Conservation (phyloP, 225 moss, liverwort and hornwort species). For the Thuidium tamariscinum region DNA sequence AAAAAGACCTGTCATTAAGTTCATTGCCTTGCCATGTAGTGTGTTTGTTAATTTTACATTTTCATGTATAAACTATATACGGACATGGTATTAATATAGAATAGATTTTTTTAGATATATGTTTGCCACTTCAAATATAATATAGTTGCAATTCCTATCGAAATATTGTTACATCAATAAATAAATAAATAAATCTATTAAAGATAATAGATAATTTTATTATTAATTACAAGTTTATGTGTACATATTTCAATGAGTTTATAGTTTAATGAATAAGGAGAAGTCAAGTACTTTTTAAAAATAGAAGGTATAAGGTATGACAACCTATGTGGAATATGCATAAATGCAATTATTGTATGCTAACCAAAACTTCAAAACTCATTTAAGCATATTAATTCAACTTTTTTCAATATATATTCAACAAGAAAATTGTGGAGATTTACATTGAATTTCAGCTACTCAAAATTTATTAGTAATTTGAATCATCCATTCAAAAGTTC, state of each 20-base stretch:
- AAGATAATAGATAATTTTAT: background rate
- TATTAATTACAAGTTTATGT: background rate
- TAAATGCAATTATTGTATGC: rapidly evolving
- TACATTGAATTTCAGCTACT: rapidly evolving
- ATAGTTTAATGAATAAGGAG: rapidly evolving
- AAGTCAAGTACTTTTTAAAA: background rate
- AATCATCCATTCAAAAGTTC: background rate
- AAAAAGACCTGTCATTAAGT: too few relatives aligned
- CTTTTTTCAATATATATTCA: rapidly evolving
- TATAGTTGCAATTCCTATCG: background rate
- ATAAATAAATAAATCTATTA: background rate
- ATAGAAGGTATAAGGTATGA: background rate
- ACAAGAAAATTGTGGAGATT: rapidly evolving
- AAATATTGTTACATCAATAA: background rate
- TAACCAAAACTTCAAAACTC: rapidly evolving
- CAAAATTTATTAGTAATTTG: rapidly evolving
- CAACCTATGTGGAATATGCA: background rate
- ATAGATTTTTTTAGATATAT: background rate
- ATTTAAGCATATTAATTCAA: background rate
- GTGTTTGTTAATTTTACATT: background rate
- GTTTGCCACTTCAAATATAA: background rate
- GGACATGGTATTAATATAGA: background rate
- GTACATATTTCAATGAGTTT: background rate
- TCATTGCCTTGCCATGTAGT: rapidly evolving
- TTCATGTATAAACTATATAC: rapidly evolving